Base-by-base conservation (phyloP, 495 filamentous ascomycete genomes). In the Hypoxylon rickii region DNA sequence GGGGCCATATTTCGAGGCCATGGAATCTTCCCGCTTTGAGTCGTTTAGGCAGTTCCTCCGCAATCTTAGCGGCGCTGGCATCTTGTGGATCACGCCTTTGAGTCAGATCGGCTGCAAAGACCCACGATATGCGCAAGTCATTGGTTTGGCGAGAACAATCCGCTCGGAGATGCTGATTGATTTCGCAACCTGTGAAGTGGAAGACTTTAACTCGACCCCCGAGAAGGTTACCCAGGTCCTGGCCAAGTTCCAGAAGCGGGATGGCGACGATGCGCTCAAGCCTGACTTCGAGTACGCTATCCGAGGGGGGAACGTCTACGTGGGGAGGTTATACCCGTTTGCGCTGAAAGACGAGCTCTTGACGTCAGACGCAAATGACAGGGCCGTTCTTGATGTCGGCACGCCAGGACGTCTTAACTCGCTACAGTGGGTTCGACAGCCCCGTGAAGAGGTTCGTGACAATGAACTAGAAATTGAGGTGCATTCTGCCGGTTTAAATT, bases 81-180 rank as follows among this genome's bases (percentile, higher is more conserved):
- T 65, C 13, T 26, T 82, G 0, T 82, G 79, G 80, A 12, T 81
- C 7, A 80, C 77, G 1, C 42, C 41, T 0, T 31, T 63, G 0
- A 39, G 57, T 8, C 76, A 80, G 42, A 54, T 68, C 1, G 16
- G 43, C 0, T 77, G 74, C 33, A 12, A 39, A 0, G 69, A 80
- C 29, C 79, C 80, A 0, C 21, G 65, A 2, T 76, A 66, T 51
- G 63, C 45, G 0, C 53, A 70, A 12, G 56, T 73, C 0, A 29
- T 77, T 6, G 80, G 80, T 0, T 2, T 77, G 0, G 68, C 72
- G 2, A 63, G 80, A 7, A 73, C 73, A 5, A 37, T 78, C 0
- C 72, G 79, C 2, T 45, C 56, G 0, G 79, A 82, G 57, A 17
- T 73, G 5, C 11, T 52, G 1, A 44, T 72, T 0, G 53, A 76